Conservation (phyloP, 495 filamentous ascomycete genomes). For the Patellaria atrata region DNA sequence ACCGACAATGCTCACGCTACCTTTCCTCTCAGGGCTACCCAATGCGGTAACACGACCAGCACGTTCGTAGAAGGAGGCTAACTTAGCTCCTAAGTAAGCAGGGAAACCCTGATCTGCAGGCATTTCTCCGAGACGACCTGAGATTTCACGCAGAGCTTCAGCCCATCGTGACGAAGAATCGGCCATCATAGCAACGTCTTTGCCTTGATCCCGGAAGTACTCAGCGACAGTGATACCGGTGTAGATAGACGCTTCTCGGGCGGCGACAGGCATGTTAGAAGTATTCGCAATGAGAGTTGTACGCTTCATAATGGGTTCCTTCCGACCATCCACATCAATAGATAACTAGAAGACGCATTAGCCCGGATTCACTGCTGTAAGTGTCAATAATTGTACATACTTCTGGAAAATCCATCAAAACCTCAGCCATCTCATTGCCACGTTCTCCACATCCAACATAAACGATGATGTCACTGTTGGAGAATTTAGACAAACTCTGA, state of each 20-base stretch:
- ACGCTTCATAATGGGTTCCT: conserved; percentile 99
- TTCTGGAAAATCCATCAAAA: conserved; percentile 98
- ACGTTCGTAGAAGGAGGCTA: conserved; percentile 98
- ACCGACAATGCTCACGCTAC: conserved; percentile 94
- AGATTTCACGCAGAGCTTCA: conserved; percentile 96
- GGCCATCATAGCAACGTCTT: conserved; percentile 98
- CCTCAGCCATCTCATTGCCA: conserved; percentile 99
- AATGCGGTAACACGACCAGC: conserved; percentile 75
- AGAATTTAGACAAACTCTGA: conserved; percentile 97
- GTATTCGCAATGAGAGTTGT: conserved; percentile 97
- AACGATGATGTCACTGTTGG: conserved; percentile 97
- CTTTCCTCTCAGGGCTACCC: conserved; percentile 73
- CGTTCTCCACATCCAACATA: conserved; percentile 98
- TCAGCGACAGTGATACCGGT: conserved; percentile 96
- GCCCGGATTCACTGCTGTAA: conserved; percentile 1
- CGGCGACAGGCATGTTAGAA: conserved; percentile 99
- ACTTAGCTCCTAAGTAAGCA: conserved; percentile 89
- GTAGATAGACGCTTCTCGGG: conserved; percentile 97
- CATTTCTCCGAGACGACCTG: conserved; percentile 98
- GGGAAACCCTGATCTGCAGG: conserved; percentile 99
- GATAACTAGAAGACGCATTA: conserved; percentile 43
- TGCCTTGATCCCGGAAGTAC: conserved; percentile 97
- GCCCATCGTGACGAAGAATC: conserved; percentile 98
- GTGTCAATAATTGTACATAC: conserved; percentile 26
- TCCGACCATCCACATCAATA: conserved; percentile 78